Conservation (phyloP, 2,329 filamentous ascomycete species). For the Leptosphaerulina australis region DNA sequence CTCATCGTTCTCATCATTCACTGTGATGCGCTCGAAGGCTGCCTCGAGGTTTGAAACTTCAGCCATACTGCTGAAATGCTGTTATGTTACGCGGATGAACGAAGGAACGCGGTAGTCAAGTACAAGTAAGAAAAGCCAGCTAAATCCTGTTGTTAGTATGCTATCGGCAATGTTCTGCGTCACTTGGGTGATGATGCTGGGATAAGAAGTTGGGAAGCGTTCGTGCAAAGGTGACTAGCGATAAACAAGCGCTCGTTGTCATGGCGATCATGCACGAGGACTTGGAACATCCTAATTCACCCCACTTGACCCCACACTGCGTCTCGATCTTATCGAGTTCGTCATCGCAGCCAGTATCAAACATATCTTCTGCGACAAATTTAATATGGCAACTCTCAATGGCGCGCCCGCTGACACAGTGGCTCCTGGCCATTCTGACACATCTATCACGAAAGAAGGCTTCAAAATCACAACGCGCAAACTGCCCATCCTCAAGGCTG, state of each 20-base stretch:
- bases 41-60: conserved; percentile 78
- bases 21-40: conserved; percentile 86
- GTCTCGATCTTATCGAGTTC: not conserved
- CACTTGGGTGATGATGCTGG: conserved; percentile 18
- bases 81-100: conserved; percentile 9
- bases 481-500: conserved; percentile 91
- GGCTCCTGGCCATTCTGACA: conserved; percentile 43
- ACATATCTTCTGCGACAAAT: conserved; percentile 2
- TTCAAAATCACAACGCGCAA: conserved; percentile 85
- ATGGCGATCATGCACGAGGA: not conserved
- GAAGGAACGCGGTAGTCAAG: conserved; percentile 7
- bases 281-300: conserved; percentile 2
- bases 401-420: conserved; percentile 43
- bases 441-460: conserved; percentile 50
- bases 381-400: conserved; percentile 39
- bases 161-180: conserved; percentile 10
- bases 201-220: conserved; percentile 13
- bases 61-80: conserved; percentile 57
- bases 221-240: conserved; percentile 2
- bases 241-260: conserved; percentile 17
- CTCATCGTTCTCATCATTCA: conserved; percentile 82
- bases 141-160: conserved; percentile 15
- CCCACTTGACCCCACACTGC: conserved; percentile 19
- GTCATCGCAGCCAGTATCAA: not conserved
- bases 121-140: not conserved